Conservation (phyloP, 2,329 filamentous ascomycete species). For the Sarocladium brachiariae region DNA sequence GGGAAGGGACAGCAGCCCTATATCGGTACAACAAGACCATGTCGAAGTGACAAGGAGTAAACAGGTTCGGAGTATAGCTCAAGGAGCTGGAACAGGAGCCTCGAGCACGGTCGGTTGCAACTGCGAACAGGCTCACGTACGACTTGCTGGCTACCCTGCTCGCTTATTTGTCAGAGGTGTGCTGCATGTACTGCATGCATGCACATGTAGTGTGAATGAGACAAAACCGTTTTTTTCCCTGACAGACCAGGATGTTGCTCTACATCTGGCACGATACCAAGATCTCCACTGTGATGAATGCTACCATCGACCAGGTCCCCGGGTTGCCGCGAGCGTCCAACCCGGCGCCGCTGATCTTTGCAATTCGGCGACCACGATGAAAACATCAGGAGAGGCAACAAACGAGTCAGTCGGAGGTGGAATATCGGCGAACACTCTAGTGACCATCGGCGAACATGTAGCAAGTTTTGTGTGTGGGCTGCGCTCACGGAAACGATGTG, state of each 20-base stretch:
- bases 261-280: background rate
- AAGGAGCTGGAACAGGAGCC: background rate
- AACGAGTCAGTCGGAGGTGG: too few relatives aligned
- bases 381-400: too few relatives aligned
- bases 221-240: slow-evolving; percentile 1
- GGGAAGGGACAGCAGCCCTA: background rate
- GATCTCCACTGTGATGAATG: background rate
- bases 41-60: too few relatives aligned
- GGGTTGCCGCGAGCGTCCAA: too few relatives aligned
- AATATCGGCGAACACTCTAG: too few relatives aligned
- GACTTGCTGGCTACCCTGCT: background rate
- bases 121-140: background rate
- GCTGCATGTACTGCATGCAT: background rate
- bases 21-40: too few relatives aligned
- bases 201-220: background rate
- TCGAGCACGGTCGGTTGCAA: background rate
- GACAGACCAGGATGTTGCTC: background rate
- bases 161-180: background rate
- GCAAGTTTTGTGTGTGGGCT: too few relatives aligned
- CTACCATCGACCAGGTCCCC: slow-evolving; percentile 1
- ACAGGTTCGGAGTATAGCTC: too few relatives aligned
- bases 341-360: too few relatives aligned
- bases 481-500: too few relatives aligned
- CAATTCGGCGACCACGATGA: too few relatives aligned
- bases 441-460: too few relatives aligned